Percentiles rank a stretch among this genome's conserved stretches.
Evolutionary conservation across 345 rosid species (phyloP).

Genomic region (Orychophragmus violaceus): DNA sequence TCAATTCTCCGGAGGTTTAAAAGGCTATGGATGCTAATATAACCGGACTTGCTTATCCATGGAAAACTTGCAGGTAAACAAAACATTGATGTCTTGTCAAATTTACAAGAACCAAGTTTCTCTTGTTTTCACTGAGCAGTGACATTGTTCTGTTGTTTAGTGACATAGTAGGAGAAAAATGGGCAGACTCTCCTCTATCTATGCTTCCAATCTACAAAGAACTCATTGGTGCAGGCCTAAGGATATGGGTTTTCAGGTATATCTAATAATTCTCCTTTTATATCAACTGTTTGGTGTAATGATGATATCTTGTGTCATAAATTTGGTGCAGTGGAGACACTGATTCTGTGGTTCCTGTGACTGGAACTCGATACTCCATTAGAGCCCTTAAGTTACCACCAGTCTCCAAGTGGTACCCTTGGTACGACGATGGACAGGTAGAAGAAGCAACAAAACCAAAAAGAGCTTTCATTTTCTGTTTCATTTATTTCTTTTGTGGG

Average conservation of each 20-base stretch:
- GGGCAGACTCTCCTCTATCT: conserved; percentile 83
- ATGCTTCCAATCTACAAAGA: conserved; percentile 91
- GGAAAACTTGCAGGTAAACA: conserved; percentile 86
- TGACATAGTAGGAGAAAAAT: too few relatives aligned
- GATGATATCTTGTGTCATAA: background rate
- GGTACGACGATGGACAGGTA: conserved; percentile 49
- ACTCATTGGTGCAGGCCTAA: conserved; percentile 70
- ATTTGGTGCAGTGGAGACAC: conserved; percentile 72
- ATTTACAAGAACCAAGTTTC: too few relatives aligned
- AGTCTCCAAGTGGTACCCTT: conserved; percentile 70
- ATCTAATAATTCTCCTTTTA: background rate
- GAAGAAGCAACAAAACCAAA: background rate
- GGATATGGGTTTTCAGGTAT: conserved; percentile 84
- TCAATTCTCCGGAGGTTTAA: conserved; percentile 84
- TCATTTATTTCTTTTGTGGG: background rate
- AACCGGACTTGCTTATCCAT: conserved; percentile 58
- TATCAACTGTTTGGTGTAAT: background rate
- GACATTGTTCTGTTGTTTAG: too few relatives aligned
- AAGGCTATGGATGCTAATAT: conserved; percentile 84
- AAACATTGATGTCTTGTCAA: background rate
- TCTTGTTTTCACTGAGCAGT: too few relatives aligned
- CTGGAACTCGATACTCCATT: conserved; percentile 84
- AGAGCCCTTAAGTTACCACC: conserved; percentile 71
- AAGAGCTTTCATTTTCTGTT: background rate
- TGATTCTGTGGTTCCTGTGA: conserved; percentile 78